A percentile compares a stretch with the other conserved stretches of the same genome.
phyloP scores from a whole-genome alignment of 2,329 filamentous ascomycete genomes.

The Pseudopithomyces chartarum region DNA sequence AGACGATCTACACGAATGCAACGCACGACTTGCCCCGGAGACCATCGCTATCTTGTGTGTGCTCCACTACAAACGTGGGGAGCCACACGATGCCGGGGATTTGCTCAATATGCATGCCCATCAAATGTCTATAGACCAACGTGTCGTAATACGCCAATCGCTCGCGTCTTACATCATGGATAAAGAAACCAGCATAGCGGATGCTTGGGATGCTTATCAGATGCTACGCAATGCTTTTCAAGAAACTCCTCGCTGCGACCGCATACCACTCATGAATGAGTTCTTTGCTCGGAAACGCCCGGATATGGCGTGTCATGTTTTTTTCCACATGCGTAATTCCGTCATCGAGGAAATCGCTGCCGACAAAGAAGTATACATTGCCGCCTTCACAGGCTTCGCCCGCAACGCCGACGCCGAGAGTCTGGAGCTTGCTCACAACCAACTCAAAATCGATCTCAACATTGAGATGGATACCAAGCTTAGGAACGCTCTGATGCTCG shows the following conservation, averaged over 20 bases:
- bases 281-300: slow-evolving; percentile 80
- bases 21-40: slow-evolving; percentile 71
- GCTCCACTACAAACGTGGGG: slow-evolving; percentile 75
- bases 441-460: slow-evolving; percentile 88
- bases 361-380: slow-evolving; percentile 73
- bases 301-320: slow-evolving; percentile 85
- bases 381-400: slow-evolving; percentile 77
- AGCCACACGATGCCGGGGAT: slow-evolving; percentile 79
- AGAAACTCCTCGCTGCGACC: slow-evolving; percentile 67
- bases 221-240: slow-evolving; percentile 63
- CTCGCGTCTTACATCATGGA: slow-evolving; percentile 74
- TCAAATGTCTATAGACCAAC: slow-evolving; percentile 72
- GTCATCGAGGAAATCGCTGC: slow-evolving; percentile 68
- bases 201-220: slow-evolving; percentile 65
- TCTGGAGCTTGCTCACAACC: slow-evolving; percentile 81
- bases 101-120: slow-evolving; percentile 77
- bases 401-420: slow-evolving; percentile 64
- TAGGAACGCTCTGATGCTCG: slow-evolving; percentile 85
- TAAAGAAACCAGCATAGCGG: slow-evolving; percentile 66
- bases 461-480: slow-evolving; percentile 77
- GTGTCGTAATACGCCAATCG: slow-evolving; percentile 66
- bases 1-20: slow-evolving; percentile 71
- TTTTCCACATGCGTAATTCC: slow-evolving; percentile 91
- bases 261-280: slow-evolving; percentile 75
- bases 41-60: slow-evolving; percentile 76